Evolutionary conservation across 148 eudicot genomes (phyloP).

Genomic region (Persicaria maculosa): DNA sequence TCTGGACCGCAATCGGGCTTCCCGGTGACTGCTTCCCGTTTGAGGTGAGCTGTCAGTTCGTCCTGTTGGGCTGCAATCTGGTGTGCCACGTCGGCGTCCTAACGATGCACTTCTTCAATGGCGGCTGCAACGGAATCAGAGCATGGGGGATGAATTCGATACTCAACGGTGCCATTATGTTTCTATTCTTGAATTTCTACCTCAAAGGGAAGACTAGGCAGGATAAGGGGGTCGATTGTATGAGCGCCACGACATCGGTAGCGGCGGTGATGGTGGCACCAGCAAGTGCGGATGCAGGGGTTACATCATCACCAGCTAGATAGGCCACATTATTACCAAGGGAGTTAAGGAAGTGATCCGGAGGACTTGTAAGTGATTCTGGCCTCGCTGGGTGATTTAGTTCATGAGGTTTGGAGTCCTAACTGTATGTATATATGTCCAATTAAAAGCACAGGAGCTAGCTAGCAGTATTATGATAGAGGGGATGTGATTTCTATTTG

Average conservation of each 20-base stretch:
- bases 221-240: background rate
- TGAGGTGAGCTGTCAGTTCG: constrained; percentile 53
- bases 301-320: background rate
- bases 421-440: too few species aligned
- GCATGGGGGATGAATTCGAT: constrained; percentile 79
- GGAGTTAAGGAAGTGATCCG: too few species aligned
- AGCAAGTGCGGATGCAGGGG: background rate
- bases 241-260: background rate
- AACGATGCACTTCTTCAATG: constrained; percentile 50
- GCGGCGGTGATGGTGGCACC: background rate
- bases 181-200: constrained; percentile 62
- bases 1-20: constrained; percentile 70
- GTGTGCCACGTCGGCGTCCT: constrained; percentile 61
- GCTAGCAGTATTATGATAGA: too few species aligned
- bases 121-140: constrained; percentile 86
- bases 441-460: too few species aligned
- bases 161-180: constrained; percentile 50
- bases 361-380: too few species aligned
- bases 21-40: constrained; percentile 70
- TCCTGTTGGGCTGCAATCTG: constrained; percentile 46
- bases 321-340: too few species aligned
- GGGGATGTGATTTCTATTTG: too few species aligned
- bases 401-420: too few species aligned
- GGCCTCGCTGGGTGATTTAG: too few species aligned
- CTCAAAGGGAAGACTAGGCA: constrained; percentile 31